Conservation (phyloP, 192 early-diverging fungal genomes). For the Pilaira anomala region DNA sequence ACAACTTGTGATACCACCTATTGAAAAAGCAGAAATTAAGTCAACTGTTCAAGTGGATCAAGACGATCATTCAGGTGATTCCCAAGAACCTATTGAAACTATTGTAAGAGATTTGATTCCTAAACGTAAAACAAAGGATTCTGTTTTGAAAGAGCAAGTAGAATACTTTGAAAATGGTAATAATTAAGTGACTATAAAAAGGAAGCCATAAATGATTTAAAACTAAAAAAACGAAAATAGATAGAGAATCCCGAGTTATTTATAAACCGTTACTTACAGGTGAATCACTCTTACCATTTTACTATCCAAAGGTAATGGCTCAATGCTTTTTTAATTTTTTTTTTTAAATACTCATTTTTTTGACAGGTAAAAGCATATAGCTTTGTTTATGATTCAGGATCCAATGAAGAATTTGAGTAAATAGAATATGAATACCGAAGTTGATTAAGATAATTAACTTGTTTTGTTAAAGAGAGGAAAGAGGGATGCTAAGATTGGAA, state of each 20-base stretch:
- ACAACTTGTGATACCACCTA: constrained; percentile 59
- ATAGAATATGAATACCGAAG: not conserved
- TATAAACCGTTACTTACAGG: constrained; percentile 18
- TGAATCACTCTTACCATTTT: constrained; percentile 36
- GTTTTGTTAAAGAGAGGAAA: constrained; percentile 5
- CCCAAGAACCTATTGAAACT: constrained; percentile 14
- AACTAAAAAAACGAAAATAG: not conserved
- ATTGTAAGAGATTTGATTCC: constrained; percentile 42
- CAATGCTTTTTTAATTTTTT: not conserved
- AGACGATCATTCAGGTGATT: not conserved
- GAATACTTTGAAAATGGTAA: constrained; percentile 31
- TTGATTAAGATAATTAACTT: not conserved
- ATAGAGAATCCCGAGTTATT: constrained; percentile 15
- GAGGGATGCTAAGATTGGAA: constrained; percentile 21
- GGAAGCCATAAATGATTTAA: not conserved
- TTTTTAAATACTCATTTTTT: not conserved
- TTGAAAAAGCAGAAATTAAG: constrained; percentile 48
- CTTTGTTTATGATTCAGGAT: constrained; percentile 15
- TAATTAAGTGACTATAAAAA: not conserved
- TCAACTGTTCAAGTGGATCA: constrained; percentile 16
- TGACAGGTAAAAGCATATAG: constrained; percentile 31
- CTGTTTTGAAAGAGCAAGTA: constrained; percentile 39
- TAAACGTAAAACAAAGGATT: constrained; percentile 48
- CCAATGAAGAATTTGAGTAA: not conserved
- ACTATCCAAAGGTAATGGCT: constrained; percentile 45